phyloP scores from a whole-genome alignment of 2,329 filamentous ascomycete species.

The Trichophyton rubrum region DNA sequence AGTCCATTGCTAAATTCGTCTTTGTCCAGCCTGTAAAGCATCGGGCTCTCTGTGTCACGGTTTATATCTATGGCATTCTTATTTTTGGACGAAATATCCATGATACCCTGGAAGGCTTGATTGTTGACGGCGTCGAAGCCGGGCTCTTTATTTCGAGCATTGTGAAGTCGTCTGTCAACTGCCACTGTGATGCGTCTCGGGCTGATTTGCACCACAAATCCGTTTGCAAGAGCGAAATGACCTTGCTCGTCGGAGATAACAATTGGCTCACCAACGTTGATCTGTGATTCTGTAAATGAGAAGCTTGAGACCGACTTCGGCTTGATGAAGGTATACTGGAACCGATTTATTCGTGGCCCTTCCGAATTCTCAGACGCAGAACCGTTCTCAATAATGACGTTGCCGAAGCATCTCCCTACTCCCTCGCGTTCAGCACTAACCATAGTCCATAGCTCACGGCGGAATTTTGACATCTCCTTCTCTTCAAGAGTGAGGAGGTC shows the following conservation, averaged over 20 bases:
- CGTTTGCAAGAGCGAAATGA: constrained; percentile 87
- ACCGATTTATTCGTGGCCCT: constrained; percentile 79
- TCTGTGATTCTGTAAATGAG: constrained; percentile 83
- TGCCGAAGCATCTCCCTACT: constrained; percentile 76
- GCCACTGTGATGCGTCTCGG: constrained; percentile 70
- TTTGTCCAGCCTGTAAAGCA: constrained; percentile 76
- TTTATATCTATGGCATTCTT: constrained; percentile 16
- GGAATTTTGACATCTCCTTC: constrained; percentile 72
- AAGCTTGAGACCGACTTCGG: constrained; percentile 49
- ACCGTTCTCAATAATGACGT: constrained; percentile 70
- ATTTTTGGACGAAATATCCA: constrained; percentile 50
- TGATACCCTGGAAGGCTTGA: constrained; percentile 80
- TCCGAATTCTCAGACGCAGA: constrained; percentile 57
- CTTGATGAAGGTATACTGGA: constrained; percentile 73
- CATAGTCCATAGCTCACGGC: constrained; percentile 93
- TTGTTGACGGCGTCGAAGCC: constrained; percentile 67
- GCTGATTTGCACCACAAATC: constrained; percentile 69
- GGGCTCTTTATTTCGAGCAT: constrained; percentile 60
- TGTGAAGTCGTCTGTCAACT: constrained; percentile 80
- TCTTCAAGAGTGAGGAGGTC: constrained; percentile 87
- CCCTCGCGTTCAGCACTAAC: constrained; percentile 76
- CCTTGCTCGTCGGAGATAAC: constrained; percentile 94
- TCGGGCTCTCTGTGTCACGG: constrained; percentile 36
- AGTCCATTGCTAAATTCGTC: constrained; percentile 98
- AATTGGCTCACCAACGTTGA: constrained; percentile 75